Conservation (phyloP, 495 filamentous ascomycete genomes). For the Tuber calosporum region DNA sequence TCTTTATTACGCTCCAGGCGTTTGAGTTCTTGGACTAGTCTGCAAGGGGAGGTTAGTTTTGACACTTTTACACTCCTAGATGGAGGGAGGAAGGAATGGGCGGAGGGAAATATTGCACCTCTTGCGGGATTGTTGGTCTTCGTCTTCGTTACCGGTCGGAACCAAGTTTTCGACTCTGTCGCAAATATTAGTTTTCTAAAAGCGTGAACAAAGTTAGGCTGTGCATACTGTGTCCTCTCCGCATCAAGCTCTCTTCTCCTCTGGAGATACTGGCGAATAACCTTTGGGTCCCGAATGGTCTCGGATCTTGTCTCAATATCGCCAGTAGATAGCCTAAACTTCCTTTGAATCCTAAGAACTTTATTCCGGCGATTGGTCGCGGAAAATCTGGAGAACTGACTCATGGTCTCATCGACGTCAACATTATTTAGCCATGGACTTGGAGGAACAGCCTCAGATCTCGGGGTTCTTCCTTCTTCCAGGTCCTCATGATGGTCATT, state of each 20-base stretch:
- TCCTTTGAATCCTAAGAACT: slow-evolving; percentile 65
- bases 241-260: slow-evolving; percentile 53
- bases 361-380: slow-evolving; percentile 60
- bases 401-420: slow-evolving; percentile 66
- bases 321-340: slow-evolving; percentile 56
- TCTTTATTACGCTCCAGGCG: slow-evolving; percentile 86
- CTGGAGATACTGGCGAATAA: slow-evolving; percentile 50
- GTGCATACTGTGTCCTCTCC: slow-evolving; percentile 58
- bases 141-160: slow-evolving; percentile 70
- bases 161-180: slow-evolving; percentile 53
- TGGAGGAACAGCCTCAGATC: slow-evolving; percentile 57
- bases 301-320: slow-evolving; percentile 48
- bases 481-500: slow-evolving; percentile 54
- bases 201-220: slow-evolving; percentile 9
- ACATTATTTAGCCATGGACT: slow-evolving; percentile 44
- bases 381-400: slow-evolving; percentile 76
- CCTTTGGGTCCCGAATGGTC: slow-evolving; percentile 43
- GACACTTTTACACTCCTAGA: background rate
- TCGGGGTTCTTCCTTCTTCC: slow-evolving; percentile 54
- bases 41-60: background rate
- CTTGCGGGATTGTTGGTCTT: slow-evolving; percentile 55
- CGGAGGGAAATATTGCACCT: slow-evolving; percentile 35
- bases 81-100: no score
- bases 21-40: slow-evolving; percentile 66
- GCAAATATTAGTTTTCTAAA: slow-evolving; percentile 30